Evolutionary conservation across 2,329 filamentous ascomycete genomes (phyloP).

Genomic region (Parafenestella ontariensis): DNA sequence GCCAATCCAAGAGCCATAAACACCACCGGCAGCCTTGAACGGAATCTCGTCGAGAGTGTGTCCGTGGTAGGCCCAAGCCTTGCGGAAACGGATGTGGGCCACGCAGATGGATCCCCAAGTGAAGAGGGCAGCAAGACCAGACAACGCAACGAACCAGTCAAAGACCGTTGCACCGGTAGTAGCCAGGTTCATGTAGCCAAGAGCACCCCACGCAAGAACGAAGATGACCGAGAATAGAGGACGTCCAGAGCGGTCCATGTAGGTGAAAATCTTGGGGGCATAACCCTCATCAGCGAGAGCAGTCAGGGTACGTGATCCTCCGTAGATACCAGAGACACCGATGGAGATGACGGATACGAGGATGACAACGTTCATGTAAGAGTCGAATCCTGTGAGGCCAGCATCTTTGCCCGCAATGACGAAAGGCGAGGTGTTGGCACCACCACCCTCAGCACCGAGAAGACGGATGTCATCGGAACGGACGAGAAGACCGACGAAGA

Average conservation of each 20-base stretch:
- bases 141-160: constrained; percentile 79
- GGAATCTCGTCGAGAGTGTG: constrained; percentile 55
- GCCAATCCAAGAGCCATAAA: constrained; percentile 51
- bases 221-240: constrained; percentile 76
- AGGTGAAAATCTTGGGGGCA: constrained; percentile 77
- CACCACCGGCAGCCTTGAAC: constrained; percentile 51
- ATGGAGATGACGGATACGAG: constrained; percentile 67
- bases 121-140: constrained; percentile 76
- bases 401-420: constrained; percentile 70
- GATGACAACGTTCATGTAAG: constrained; percentile 72
- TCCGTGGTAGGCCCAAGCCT: constrained; percentile 49
- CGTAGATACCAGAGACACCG: constrained; percentile 66
- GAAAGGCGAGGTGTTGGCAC: constrained; percentile 65
- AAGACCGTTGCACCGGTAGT: constrained; percentile 64
- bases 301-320: constrained; percentile 64
- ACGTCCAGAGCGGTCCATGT: constrained; percentile 82
- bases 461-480: constrained; percentile 42
- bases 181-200: constrained; percentile 70
- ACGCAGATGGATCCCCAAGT: constrained; percentile 87
- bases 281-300: constrained; percentile 65
- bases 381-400: constrained; percentile 66
- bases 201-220: constrained; percentile 71
- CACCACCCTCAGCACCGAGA: constrained; percentile 40
- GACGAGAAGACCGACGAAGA: constrained; percentile 55
- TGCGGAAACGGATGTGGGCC: constrained; percentile 90